Base-by-base conservation (phyloP, 1,139 yeast genomes). In the Saccharomycopsis hybrid region DNA sequence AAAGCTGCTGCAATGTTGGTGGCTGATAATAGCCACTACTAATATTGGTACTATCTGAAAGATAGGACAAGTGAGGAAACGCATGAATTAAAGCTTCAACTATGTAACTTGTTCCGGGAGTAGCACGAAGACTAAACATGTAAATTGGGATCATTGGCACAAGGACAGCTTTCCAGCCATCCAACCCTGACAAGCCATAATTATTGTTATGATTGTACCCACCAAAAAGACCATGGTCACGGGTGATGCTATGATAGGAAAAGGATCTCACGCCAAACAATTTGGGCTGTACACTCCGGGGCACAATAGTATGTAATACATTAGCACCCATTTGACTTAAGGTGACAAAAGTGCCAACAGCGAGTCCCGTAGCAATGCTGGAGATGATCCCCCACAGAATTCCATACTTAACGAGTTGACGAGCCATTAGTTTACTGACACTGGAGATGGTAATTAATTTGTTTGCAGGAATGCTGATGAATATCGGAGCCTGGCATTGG, bases 401-500 rank as follows among this genome's bases (percentile, higher is more conserved):
- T 2, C 57, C 55, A 55, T 55, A 57, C 44, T 51, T 61, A 54
- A 53, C 55, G 13, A 53, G 52, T 35, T 51, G 55, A 41, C 51
- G 48, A 0, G 55, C 47, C 2, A 58, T 54, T 1, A 58, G 33
- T 33, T 59, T 65, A n/a, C n/a, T n/a, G 1, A 66, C n/a, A 1
- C 56, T 40, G 13, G 58, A 57, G 8, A 66, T 52, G 11, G 54
- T 50, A n/a, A 62, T 50, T 5, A 70, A 29, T 7, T 58, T 45
- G 49, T 59, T 52, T 9, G 65, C 61, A 32, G 56, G 53, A 13
- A 62, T 59, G 27, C 58, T 58, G 33, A 72, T 55, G 39, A 62
- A 57, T 11, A 74, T 65, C 2, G 65, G 61, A 1, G 65, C 54
- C 49, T 66, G 63, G 57, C 78, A 74, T 57, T 74, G 78, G 1